These are phyloP conservation scores for Xylariaceae sp. DNA, from an alignment of 2,329 filamentous ascomycete genomes.

Conservation along the genomic window DNA sequence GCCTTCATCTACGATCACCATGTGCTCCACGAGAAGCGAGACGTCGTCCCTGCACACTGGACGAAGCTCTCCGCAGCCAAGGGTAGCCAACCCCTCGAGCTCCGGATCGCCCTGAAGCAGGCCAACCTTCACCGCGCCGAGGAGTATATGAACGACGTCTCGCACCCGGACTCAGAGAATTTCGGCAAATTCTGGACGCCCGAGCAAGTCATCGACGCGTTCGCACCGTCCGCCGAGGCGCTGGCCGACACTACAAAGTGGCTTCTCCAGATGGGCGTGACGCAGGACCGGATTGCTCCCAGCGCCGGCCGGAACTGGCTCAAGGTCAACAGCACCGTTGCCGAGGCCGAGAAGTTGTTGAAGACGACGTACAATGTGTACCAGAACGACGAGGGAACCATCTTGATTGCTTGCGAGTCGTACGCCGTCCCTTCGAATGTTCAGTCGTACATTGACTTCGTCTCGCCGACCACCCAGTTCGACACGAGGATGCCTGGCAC, in stretches of 20 bases:
- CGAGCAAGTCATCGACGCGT: constrained; percentile 6
- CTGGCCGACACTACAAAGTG: constrained; percentile 1
- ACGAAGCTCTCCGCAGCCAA: not conserved
- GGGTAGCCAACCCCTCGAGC: not conserved
- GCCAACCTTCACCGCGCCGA: constrained; percentile 7
- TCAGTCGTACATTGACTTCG: constrained; percentile 9
- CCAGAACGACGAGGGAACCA: not conserved
- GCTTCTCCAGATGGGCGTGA: constrained; percentile 5
- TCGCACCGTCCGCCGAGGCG: constrained; percentile 6
- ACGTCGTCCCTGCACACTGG: constrained; percentile 2
- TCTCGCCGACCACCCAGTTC: constrained; percentile 12
- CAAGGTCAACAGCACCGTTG: constrained; percentile 4
- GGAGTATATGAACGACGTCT: constrained; percentile 9
- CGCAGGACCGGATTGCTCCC: not conserved
- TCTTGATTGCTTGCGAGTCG: constrained; percentile 3
- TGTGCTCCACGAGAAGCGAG: constrained; percentile 10
- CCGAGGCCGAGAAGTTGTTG: constrained; percentile 10
- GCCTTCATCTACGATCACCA: not conserved
- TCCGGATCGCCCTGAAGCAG: constrained; percentile 11
- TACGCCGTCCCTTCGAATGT: constrained; percentile 4
- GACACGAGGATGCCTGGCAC: not conserved
- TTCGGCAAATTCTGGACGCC: constrained; percentile 11
- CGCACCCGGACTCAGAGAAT: constrained; percentile 6
- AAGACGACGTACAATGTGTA: constrained; percentile 5
- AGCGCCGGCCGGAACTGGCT: constrained; percentile 10